Evolutionary conservation across 2,329 filamentous ascomycete species (phyloP).

Genomic region (Hypoxylon sp.): DNA sequence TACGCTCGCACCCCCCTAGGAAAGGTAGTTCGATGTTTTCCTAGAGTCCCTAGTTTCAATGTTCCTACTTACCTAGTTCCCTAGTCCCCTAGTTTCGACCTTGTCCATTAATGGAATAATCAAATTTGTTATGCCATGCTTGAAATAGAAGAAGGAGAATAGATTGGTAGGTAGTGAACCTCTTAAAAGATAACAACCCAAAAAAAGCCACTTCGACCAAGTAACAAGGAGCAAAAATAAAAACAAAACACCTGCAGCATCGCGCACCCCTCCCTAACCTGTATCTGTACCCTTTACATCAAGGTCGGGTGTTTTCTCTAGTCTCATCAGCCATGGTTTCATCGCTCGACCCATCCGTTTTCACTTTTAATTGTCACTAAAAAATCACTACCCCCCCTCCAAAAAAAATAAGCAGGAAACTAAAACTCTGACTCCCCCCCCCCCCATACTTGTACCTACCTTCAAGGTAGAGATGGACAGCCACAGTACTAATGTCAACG

Average conservation of each 20-base stretch:
- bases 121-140: slow-evolving; percentile 22
- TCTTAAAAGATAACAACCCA: slow-evolving; percentile 15
- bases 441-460: slow-evolving; percentile 32
- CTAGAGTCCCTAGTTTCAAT: slow-evolving; percentile 10
- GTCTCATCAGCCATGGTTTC: slow-evolving; percentile 44
- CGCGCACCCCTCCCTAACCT: slow-evolving; percentile 10
- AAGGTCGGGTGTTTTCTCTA: slow-evolving; percentile 43
- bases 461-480: slow-evolving; percentile 46
- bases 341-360: slow-evolving; percentile 42
- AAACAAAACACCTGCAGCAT: slow-evolving; percentile 17
- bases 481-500: slow-evolving; percentile 38
- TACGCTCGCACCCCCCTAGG: slow-evolving; percentile 18
- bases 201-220: slow-evolving; percentile 8
- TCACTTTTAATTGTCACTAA: slow-evolving; percentile 41
- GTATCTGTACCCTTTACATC: slow-evolving; percentile 20
- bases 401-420: slow-evolving; percentile 32
- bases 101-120: slow-evolving; percentile 34
- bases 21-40: neutral
- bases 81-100: slow-evolving; percentile 25
- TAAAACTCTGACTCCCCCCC: slow-evolving; percentile 33
- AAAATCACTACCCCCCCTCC: slow-evolving; percentile 28
- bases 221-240: slow-evolving; percentile 15
- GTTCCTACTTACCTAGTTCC: slow-evolving; percentile 20
- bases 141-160: slow-evolving; percentile 13
- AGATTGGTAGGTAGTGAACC: slow-evolving; percentile 13